Conservation (phyloP, 129 eudicot species). For the Lactuca saligna region DNA sequence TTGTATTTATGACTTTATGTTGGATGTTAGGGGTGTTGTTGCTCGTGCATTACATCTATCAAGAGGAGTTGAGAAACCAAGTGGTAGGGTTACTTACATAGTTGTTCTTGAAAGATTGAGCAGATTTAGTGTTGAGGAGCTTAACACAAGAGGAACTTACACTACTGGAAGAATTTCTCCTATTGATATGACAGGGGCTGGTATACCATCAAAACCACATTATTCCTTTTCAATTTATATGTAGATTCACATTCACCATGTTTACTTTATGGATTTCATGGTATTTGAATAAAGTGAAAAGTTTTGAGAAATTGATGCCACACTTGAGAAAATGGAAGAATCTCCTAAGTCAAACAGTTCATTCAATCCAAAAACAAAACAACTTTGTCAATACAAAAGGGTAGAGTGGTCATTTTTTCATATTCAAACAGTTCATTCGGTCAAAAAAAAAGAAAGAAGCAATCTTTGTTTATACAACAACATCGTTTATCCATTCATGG, state of each 20-base stretch:
- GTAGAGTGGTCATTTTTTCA: too few relatives aligned
- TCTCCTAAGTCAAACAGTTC: too few relatives aligned
- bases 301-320: too few relatives aligned
- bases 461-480: too few relatives aligned
- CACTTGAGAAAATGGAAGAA: too few relatives aligned
- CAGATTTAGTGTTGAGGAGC: slow-evolving; percentile 86
- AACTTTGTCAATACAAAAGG: too few relatives aligned
- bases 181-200: slow-evolving; percentile 71
- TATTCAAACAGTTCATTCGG: too few relatives aligned
- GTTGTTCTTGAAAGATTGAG: slow-evolving; percentile 96
- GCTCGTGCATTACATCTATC: slow-evolving; percentile 97
- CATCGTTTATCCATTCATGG: too few relatives aligned
- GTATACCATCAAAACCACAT: slow-evolving; percentile 35
- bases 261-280: not conserved
- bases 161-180: slow-evolving; percentile 79
- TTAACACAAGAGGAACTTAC: slow-evolving; percentile 83
- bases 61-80: slow-evolving; percentile 98
- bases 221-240: not conserved
- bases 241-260: not conserved
- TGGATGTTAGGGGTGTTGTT: slow-evolving; percentile 72
- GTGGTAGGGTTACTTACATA: slow-evolving; percentile 90
- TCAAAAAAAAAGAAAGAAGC: too few relatives aligned
- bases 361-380: too few relatives aligned
- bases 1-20: not conserved
- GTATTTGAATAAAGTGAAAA: not conserved